A percentile compares a stretch with the other conserved stretches of the same genome.
phyloP scores from a whole-genome alignment of 2,329 filamentous ascomycete genomes.

The Parastagonospora nodorum region DNA sequence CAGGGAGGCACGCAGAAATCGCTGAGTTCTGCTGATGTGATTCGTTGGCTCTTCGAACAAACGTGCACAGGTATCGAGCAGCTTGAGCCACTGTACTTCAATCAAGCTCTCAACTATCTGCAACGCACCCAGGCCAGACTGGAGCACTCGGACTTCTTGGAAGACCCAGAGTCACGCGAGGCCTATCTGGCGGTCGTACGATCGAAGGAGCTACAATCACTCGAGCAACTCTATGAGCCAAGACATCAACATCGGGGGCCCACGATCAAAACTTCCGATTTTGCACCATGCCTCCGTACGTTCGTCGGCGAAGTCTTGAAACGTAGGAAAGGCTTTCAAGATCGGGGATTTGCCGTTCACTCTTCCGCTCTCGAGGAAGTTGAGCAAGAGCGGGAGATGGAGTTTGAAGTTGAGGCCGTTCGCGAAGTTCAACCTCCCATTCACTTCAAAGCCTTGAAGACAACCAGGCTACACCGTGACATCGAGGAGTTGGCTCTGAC shows the following conservation, averaged over 20 bases:
- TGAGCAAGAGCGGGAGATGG: conserved; percentile 54
- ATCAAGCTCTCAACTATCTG: conserved; percentile 67
- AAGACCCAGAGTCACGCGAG: conserved; percentile 30
- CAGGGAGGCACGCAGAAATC: too few species aligned
- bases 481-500: conserved; percentile 54
- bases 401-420: conserved; percentile 61
- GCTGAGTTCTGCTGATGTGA: conserved; percentile 57
- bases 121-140: conserved; percentile 57
- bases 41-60: conserved; percentile 68
- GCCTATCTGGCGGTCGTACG: conserved; percentile 54
- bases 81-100: conserved; percentile 61
- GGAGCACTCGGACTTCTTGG: conserved; percentile 51
- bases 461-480: conserved; percentile 55
- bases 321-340: conserved; percentile 47
- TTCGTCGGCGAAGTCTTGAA: conserved; percentile 45
- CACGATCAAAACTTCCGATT: conserved; percentile 4
- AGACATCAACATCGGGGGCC: conserved; percentile 14
- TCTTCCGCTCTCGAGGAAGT: conserved; percentile 64
- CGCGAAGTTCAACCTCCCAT: conserved; percentile 59
- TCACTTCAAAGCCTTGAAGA: conserved; percentile 48
- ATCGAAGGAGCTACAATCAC: conserved; percentile 61
- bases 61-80: conserved; percentile 66
- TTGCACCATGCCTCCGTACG: conserved; percentile 30
- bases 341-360: conserved; percentile 52
- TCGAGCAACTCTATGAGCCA: conserved; percentile 63